A percentile compares a stretch with the other conserved stretches of the same genome.
Evolutionary conservation across 2,329 filamentous ascomycete species (phyloP).

Genomic region (Talaromyces sp.): DNA sequence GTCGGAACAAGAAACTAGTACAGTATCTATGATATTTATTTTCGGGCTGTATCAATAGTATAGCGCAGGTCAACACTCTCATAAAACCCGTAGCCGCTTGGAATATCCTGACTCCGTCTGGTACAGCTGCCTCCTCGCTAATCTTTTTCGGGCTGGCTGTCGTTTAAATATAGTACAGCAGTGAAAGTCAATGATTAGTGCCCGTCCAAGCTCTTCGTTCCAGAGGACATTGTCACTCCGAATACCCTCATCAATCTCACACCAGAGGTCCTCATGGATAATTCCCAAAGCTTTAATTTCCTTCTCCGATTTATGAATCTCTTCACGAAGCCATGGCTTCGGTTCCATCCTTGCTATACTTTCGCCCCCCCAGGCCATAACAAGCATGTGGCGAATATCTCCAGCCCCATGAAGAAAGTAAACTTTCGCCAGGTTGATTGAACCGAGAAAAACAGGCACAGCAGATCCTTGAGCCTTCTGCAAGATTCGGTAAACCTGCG

Average conservation of each 20-base stretch:
- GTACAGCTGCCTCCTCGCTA: too few relatives aligned
- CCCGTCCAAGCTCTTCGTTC: background rate
- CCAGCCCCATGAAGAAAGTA: background rate
- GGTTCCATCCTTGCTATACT: background rate
- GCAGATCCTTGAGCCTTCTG: background rate
- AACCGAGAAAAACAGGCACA: background rate
- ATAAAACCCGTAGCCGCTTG: too few relatives aligned
- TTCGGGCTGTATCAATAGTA: too few relatives aligned
- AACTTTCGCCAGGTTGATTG: background rate
- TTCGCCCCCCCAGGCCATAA: background rate
- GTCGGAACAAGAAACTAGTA: too few relatives aligned
- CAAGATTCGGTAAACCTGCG: background rate
- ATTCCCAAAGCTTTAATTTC: constrained; percentile 1
- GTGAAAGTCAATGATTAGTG: background rate
- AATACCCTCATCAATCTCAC: too few relatives aligned
- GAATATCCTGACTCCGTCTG: too few relatives aligned
- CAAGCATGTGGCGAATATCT: background rate
- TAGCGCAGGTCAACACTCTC: too few relatives aligned
- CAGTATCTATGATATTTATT: too few relatives aligned
- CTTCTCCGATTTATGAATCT: background rate
- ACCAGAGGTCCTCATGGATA: background rate
- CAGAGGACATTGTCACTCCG: constrained; percentile 1
- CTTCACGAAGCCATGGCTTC: background rate
- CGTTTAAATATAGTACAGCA: too few relatives aligned
- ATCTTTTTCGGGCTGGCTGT: too few relatives aligned